Evolutionary conservation across 2,329 filamentous ascomycete genomes (phyloP).

Genomic region (Ascochyta fabae): DNA sequence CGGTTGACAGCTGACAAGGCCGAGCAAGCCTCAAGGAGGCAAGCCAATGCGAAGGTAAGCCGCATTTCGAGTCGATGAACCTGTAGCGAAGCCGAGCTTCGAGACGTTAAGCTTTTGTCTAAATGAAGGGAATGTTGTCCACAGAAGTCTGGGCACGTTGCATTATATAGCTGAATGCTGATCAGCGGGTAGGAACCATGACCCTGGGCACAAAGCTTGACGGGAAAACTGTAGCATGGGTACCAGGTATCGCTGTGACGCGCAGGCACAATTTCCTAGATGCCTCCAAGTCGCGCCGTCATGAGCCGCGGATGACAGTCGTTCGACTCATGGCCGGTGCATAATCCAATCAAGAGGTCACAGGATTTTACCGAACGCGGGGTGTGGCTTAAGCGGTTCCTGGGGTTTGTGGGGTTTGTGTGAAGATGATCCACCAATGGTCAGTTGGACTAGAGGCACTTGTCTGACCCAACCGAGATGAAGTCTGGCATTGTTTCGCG

Average conservation of each 20-base stretch:
- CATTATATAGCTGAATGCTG: slow-evolving; percentile 4
- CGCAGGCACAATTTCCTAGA: slow-evolving; percentile 9
- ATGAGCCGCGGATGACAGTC: neutral
- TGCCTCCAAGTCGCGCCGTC: neutral
- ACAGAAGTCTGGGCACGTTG: neutral
- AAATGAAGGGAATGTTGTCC: neutral
- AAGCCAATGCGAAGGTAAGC: slow-evolving; percentile 6
- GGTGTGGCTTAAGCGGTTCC: slow-evolving; percentile 18
- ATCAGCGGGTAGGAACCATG: too few species aligned
- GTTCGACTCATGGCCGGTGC: neutral
- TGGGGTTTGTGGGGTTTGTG: slow-evolving; percentile 23
- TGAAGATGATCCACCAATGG: slow-evolving; percentile 33
- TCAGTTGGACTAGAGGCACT: neutral
- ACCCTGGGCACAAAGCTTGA: neutral
- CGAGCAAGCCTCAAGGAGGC: slow-evolving; percentile 23
- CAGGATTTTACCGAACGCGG: slow-evolving; percentile 17
- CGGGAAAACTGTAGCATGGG: slow-evolving; percentile 6
- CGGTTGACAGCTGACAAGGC: slow-evolving; percentile 27
- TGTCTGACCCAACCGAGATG: neutral
- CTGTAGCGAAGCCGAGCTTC: neutral
- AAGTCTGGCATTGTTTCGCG: neutral
- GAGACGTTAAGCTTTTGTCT: neutral
- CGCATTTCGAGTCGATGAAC: slow-evolving; percentile 19
- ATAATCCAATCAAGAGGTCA: slow-evolving; percentile 8
- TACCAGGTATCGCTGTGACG: neutral